Base-by-base conservation (phyloP, 176 grass and related monocot species). In the Raddia guianensis region DNA sequence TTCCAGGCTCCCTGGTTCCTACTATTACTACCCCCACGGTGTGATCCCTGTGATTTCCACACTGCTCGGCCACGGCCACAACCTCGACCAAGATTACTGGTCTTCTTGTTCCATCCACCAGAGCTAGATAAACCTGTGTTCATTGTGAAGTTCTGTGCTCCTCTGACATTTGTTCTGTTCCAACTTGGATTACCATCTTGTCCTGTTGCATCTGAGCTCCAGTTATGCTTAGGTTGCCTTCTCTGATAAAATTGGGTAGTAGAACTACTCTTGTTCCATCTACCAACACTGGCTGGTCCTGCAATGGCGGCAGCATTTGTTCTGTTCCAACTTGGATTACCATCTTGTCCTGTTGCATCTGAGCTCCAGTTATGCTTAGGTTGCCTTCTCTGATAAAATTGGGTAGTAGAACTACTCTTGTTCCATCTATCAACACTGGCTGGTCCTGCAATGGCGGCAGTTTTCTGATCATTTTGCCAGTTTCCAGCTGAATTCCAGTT, bases 1-100 rank as follows among this genome's bases (percentile, higher is more conserved):
- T 80, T 74, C 69, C 79, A 51, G 57, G 66, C 50, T 81, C 59
- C 72, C 82, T 63, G 60, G 71, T 66, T 73, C 33, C 45, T 59
- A 74, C 64, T 78, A 7, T 58, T 86, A 44, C 67, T 27, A 18
- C 53, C 83, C 73, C 76, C 47, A 57, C 3, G 49, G 33, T 57
- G 50, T 74, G 80, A 70, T 72, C 68, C 74, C 8, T 75, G 57
- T 87, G 74, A 76, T 72, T 85, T 83, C 79, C 54, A 49, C 63
- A 35, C 71, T 53, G 79, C 69, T 61, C 42, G 15, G 16, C 14
- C 19, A 62, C 74, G 63, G 9, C 59, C 66, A 37, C 77, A 20
- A 85, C 44, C 81, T 81, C 32, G 75, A 62, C 56, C 47, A 40
- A 54, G 34, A 79, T 61, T 27, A 49, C 47, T 54, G 80, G 49